Conservation (phyloP, 371 early-diverging fungal species). For the Actinomortierella ambigua region DNA sequence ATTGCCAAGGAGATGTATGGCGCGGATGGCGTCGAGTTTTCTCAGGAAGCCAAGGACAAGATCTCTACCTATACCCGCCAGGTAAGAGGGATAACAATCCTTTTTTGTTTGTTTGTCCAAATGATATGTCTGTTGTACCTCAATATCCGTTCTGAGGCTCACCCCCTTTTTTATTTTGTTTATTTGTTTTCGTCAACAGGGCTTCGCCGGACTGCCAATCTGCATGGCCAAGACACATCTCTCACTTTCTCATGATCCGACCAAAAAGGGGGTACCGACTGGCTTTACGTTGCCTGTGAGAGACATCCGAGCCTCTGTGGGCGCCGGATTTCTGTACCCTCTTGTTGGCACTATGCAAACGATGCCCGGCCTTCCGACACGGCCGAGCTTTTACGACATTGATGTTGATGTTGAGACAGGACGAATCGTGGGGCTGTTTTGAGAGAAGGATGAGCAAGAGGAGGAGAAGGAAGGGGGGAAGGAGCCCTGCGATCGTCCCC, state of each 20-base stretch:
- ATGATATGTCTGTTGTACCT: too few relatives aligned
- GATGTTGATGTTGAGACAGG: constrained; percentile 90
- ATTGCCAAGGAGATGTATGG: constrained; percentile 95
- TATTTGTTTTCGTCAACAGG: constrained; percentile 45
- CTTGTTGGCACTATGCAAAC: constrained; percentile 95
- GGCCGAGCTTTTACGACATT: constrained; percentile 97
- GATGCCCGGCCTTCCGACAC: constrained; percentile 97
- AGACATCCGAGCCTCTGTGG: constrained; percentile 92
- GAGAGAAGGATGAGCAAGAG: constrained; percentile 14
- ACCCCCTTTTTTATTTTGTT: not conserved
- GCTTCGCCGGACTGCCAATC: constrained; percentile 86
- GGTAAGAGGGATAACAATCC: constrained; percentile 13
- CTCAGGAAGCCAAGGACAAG: constrained; percentile 83
- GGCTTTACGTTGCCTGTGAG: constrained; percentile 93
- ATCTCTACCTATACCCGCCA: constrained; percentile 80
- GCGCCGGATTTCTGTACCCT: constrained; percentile 97
- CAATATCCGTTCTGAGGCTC: too few relatives aligned
- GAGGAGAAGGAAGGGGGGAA: too few relatives aligned
- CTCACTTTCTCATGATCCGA: constrained; percentile 89
- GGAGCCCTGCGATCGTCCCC: not conserved
- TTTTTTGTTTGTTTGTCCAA: too few relatives aligned
- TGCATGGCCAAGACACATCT: constrained; percentile 99
- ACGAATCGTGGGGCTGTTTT: constrained; percentile 87
- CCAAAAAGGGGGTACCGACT: constrained; percentile 89
- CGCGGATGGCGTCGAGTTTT: constrained; percentile 86